Evolutionary conservation across 2,329 filamentous ascomycete genomes (phyloP).

Genomic region (Juglanconis sp.): DNA sequence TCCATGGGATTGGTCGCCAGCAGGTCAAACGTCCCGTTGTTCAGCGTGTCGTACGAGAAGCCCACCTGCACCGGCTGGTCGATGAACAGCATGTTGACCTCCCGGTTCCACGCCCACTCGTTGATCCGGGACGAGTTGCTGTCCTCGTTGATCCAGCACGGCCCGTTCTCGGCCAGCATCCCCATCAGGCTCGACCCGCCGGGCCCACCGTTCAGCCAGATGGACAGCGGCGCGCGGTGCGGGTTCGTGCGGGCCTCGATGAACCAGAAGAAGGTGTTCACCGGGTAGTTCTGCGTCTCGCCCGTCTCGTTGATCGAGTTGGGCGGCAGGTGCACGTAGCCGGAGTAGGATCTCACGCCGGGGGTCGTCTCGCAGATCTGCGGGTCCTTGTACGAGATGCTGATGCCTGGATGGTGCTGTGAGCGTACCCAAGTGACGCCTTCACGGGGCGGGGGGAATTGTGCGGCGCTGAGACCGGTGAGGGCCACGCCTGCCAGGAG

Average conservation of each 20-base stretch:
- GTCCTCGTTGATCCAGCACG: slow-evolving; percentile 47
- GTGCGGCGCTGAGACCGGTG: slow-evolving; percentile 5
- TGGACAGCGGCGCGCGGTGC: slow-evolving; percentile 15
- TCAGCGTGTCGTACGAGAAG: slow-evolving; percentile 28
- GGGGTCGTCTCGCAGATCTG: slow-evolving; percentile 62
- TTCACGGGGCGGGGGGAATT: slow-evolving; percentile 15
- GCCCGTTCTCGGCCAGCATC: slow-evolving; percentile 51
- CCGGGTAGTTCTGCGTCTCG: slow-evolving; percentile 40
- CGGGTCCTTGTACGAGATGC: slow-evolving; percentile 64
- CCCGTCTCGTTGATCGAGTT: slow-evolving; percentile 30
- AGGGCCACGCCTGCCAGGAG: slow-evolving; percentile 2
- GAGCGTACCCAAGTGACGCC: slow-evolving; percentile 15
- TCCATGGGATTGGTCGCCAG: slow-evolving; percentile 9
- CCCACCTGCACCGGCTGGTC: slow-evolving; percentile 48
- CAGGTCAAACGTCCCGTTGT: slow-evolving; percentile 25
- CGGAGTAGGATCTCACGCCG: slow-evolving; percentile 61
- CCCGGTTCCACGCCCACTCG: slow-evolving; percentile 59
- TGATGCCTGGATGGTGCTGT: slow-evolving; percentile 55
- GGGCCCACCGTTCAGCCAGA: slow-evolving; percentile 54
- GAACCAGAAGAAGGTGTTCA: slow-evolving; percentile 67
- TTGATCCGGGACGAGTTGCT: slow-evolving; percentile 49
- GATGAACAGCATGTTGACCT: slow-evolving; percentile 63
- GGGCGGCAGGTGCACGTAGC: slow-evolving; percentile 56
- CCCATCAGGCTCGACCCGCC: slow-evolving; percentile 53
- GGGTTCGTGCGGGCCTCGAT: slow-evolving; percentile 47